These are phyloP conservation scores for Phytopythium montanum DNA, from an alignment of 352 stramenopile genomes.

Conservation along the genomic window DNA sequence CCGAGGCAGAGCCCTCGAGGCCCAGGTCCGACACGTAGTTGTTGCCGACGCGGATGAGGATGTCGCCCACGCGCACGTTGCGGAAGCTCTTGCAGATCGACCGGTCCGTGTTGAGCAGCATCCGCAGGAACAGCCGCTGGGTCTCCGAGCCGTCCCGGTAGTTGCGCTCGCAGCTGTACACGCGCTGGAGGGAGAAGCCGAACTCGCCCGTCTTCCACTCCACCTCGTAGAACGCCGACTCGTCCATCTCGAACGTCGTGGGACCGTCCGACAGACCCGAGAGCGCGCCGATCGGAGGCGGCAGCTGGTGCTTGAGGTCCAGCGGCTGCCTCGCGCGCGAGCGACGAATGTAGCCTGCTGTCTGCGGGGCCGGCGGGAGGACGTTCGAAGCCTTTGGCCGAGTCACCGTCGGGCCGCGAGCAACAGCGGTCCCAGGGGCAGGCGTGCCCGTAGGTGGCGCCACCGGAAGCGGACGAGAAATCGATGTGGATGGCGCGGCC, in stretches of 20 bases:
- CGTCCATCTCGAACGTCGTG: slow-evolving; percentile 53
- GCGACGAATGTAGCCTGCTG: slow-evolving; percentile 28
- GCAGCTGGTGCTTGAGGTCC: slow-evolving; percentile 52
- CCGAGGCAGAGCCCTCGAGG: slow-evolving; percentile 41
- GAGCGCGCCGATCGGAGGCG: slow-evolving; percentile 54
- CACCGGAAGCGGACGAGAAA: not conserved
- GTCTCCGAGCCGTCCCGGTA: slow-evolving; percentile 17
- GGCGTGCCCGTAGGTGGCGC: not conserved
- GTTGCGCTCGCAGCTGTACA: slow-evolving; percentile 48
- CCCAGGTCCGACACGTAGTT: slow-evolving; percentile 60
- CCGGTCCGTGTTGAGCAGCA: slow-evolving; percentile 74
- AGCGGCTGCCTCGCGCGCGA: slow-evolving; percentile 39
- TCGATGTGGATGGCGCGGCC: not conserved
- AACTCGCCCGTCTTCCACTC: slow-evolving; percentile 63
- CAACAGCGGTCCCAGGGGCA: not conserved
- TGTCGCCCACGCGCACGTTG: slow-evolving; percentile 56
- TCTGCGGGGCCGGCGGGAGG: slow-evolving; percentile 12
- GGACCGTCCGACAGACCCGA: slow-evolving; percentile 56
- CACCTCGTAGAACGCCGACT: slow-evolving; percentile 54
- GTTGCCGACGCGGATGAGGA: slow-evolving; percentile 59
- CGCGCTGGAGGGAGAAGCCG: slow-evolving; percentile 68
- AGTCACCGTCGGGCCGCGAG: slow-evolving; percentile 13
- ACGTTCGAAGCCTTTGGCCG: slow-evolving; percentile 8
- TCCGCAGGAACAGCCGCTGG: slow-evolving; percentile 52
- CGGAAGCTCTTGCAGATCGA: slow-evolving; percentile 61